phyloP scores from a whole-genome alignment of 345 rosid species.

The Salix exigua region DNA sequence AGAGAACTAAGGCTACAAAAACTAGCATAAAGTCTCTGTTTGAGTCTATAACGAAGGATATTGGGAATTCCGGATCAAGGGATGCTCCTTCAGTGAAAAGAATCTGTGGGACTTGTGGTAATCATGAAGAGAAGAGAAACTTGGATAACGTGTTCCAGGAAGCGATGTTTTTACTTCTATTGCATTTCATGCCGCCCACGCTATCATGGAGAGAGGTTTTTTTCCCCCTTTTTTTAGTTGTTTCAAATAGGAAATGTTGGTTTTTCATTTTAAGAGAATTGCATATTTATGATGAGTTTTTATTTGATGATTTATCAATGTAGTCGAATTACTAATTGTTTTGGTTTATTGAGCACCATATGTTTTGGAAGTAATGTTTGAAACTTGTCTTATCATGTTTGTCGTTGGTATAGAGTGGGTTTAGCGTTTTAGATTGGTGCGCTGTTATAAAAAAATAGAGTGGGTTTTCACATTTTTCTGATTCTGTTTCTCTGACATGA shows the following conservation, averaged over 20 bases:
- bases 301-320: background rate
- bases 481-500: background rate
- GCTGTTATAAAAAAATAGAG: background rate
- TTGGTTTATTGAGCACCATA: background rate
- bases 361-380: background rate
- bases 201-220: constrained; percentile 69
- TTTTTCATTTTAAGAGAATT: background rate
- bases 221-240: background rate
- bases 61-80: constrained; percentile 37
- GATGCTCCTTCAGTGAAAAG: constrained; percentile 54
- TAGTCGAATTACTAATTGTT: background rate
- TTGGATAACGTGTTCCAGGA: constrained; percentile 79
- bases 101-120: constrained; percentile 75
- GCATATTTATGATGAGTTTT: background rate
- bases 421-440: background rate
- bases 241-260: background rate
- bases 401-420: background rate
- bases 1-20: constrained; percentile 70
- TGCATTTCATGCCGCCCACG: constrained; percentile 81
- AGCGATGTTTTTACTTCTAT: constrained; percentile 64
- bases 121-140: constrained; percentile 60
- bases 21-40: constrained; percentile 63
- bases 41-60: constrained; percentile 72
- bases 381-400: background rate
- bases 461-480: background rate